A percentile compares a stretch with the other conserved stretches of the same genome.
Conservation (phyloP, 116 monocot species). For the Posidonia oceanica region DNA sequence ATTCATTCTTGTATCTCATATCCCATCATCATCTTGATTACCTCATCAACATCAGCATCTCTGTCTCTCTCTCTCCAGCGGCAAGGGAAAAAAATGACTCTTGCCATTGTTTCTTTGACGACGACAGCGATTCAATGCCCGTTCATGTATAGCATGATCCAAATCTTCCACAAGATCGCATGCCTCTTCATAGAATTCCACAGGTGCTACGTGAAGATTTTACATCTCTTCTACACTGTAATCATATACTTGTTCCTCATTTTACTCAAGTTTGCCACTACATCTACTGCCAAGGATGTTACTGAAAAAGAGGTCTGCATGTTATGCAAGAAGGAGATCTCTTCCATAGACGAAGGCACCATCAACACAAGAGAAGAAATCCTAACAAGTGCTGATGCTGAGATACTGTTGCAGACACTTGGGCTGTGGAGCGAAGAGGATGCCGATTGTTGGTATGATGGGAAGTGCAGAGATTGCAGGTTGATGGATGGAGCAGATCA, state of each 20-base stretch:
- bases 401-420: constrained; percentile 19
- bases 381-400: constrained; percentile 6
- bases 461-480: constrained; percentile 8
- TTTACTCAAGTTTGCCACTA: not conserved
- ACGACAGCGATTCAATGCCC: too few relatives aligned
- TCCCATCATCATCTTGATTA: too few relatives aligned
- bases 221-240: not conserved
- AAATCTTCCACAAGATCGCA: not conserved
- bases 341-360: not conserved
- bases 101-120: too few relatives aligned
- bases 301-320: not conserved
- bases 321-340: constrained; percentile 4
- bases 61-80: too few relatives aligned
- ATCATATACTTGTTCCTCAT: not conserved
- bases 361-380: not conserved
- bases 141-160: not conserved
- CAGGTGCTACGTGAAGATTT: not conserved
- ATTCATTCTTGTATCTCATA: too few relatives aligned
- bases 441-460: not conserved
- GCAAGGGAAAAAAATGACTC: too few relatives aligned
- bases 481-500: constrained; percentile 7
- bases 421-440: constrained; percentile 10
- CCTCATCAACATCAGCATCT: too few relatives aligned
- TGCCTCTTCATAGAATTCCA: not conserved
- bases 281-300: not conserved